Conservation (phyloP, 345 rosid genomes). For the Bruguiera parviflora region DNA sequence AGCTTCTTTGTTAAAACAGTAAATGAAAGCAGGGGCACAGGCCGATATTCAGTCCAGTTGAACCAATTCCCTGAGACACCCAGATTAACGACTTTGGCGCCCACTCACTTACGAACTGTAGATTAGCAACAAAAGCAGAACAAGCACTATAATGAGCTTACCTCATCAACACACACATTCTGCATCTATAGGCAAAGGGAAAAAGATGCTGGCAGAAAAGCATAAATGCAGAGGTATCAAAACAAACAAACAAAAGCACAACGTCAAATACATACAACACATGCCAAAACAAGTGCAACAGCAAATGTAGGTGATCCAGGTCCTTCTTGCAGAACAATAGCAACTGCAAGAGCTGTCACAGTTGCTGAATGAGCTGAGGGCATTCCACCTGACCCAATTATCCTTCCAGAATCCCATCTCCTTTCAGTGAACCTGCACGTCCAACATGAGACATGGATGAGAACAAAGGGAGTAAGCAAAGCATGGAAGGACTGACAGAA, state of each 20-base stretch:
- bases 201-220: not conserved
- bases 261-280: conserved; percentile 52
- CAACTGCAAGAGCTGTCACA: conserved; percentile 51
- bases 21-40: not conserved
- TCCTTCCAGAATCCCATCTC: conserved; percentile 60
- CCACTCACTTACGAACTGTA: not conserved
- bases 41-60: not conserved
- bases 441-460: conserved; percentile 7
- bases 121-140: not conserved
- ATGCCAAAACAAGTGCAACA: conserved; percentile 52
- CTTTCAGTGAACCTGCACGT: conserved; percentile 56
- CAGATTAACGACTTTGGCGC: not conserved
- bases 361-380: conserved; percentile 71
- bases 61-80: not conserved
- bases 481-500: no score
- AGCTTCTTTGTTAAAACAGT: not conserved
- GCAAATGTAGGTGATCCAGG: conserved; percentile 46
- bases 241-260: conserved; percentile 11
- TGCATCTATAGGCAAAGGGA: not conserved
- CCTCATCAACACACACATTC: not conserved
- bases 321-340: conserved; percentile 57
- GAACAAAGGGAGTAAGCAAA: not conserved
- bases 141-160: not conserved
- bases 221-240: conserved; percentile 8
- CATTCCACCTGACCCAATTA: conserved; percentile 68